Base-by-base conservation (phyloP, 768 basidiomycete species). In the Cystofilobasidium capitatum region DNA sequence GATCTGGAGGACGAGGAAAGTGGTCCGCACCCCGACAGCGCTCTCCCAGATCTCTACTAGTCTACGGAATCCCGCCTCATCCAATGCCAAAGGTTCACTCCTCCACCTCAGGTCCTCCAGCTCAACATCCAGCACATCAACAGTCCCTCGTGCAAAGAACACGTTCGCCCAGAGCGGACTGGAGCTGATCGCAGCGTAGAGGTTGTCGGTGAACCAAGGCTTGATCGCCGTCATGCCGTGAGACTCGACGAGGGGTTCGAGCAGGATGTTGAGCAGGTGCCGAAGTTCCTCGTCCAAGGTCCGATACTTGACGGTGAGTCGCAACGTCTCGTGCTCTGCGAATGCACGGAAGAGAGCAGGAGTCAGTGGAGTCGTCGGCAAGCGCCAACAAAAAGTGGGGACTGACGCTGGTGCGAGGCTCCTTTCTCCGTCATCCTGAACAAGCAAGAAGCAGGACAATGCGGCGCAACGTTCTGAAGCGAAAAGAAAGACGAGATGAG, bases 1-100 rank as follows among this genome's bases (percentile, higher is more conserved):
- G 24, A 66, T 8, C 35, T n/a, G 3, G 35, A 39, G 33, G 4
- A 24, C 1, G 13, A 39, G n/a, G 40, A 62, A n/a, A n/a, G n/a
- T n/a, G n/a, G n/a, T n/a, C n/a, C 61, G 31, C 33, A 68, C 66
- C 61, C 63, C 66, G 36, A 68, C 66, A 33, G 55, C 66, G 26
- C 47, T 22, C 31, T 61, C 49, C 66, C 66, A 68, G 1, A 40
- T 44, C n/a, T 62, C 42, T 29, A 55, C 40, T 6, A 69, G 16
- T 13, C n/a, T 42, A 13, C 26, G 33, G 42, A 58, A 35, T 0
- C 35, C 54, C 40, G 49, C 33, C 47, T 60, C 62, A 9, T 26
- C 54, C 14, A 60, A 42, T 8, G 17, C 33, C 45, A 69, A 35
- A 8, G 39, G 33, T 44, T 40, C 44, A 5, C 45, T 29, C 14